phyloP scores from a whole-genome alignment of 1,139 yeast species.

The Waltiozyma solani region DNA sequence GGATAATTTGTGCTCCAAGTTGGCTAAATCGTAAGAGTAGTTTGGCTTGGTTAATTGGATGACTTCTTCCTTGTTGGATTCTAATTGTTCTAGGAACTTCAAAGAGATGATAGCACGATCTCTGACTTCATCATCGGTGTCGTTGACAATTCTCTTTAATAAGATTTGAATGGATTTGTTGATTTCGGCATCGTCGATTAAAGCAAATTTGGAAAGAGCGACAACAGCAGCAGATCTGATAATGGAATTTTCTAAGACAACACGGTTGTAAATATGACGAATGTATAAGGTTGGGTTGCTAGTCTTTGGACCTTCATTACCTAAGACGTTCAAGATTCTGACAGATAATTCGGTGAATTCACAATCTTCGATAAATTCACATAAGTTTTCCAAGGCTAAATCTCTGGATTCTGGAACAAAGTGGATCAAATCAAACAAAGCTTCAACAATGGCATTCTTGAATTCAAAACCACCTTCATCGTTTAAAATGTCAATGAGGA shows the following conservation, averaged over 20 bases:
- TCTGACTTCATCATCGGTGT: constrained; percentile 93
- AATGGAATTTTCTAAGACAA: constrained; percentile 89
- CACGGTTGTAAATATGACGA: constrained; percentile 93
- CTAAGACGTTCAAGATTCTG: constrained; percentile 81
- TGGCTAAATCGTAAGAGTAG: constrained; percentile 60
- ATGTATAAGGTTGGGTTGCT: constrained; percentile 83
- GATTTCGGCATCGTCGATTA: constrained; percentile 52
- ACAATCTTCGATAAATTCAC: constrained; percentile 98
- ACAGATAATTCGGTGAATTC: constrained; percentile 91
- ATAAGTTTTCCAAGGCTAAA: constrained; percentile 73
- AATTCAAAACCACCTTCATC: constrained; percentile 86
- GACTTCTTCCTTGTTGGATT: constrained; percentile 29
- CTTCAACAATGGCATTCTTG: constrained; percentile 84
- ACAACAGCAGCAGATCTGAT: constrained; percentile 94
- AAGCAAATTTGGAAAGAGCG: constrained; percentile 85
- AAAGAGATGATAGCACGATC: constrained; percentile 91
- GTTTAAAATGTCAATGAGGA: constrained; percentile 76
- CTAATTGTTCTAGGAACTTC: constrained; percentile 43
- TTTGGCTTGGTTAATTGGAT: constrained; percentile 52
- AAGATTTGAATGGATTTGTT: constrained; percentile 64
- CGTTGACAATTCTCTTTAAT: constrained; percentile 76
- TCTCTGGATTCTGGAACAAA: constrained; percentile 86
- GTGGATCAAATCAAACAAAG: constrained; percentile 81
- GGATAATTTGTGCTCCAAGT: constrained; percentile 70
- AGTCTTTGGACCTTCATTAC: constrained; percentile 90